Evolutionary conservation across 2,329 filamentous ascomycete genomes (phyloP).

Genomic region (Penicillium thymicola): DNA sequence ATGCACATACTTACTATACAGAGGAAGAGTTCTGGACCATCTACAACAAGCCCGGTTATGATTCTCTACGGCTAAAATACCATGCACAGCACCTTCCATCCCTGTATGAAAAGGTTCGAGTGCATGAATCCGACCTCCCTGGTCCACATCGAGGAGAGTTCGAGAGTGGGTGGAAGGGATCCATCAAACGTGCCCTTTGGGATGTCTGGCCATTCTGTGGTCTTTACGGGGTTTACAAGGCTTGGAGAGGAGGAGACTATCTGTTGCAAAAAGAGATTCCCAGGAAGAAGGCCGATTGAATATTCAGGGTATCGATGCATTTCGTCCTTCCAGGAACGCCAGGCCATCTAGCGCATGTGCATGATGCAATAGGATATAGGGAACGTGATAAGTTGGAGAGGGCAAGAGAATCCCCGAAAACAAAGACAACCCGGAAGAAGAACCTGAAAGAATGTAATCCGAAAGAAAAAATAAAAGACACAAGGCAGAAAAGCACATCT

Average conservation of each 20-base stretch:
- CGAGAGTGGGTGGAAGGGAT: constrained; percentile 11
- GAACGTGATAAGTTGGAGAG: background rate
- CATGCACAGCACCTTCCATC: constrained; percentile 34
- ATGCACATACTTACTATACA: constrained; percentile 81
- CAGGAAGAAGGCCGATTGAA: constrained; percentile 8
- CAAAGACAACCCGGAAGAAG: background rate
- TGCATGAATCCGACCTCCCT: constrained; percentile 13
- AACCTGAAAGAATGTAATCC: background rate
- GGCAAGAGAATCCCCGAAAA: background rate
- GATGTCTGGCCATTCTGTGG: constrained; percentile 26
- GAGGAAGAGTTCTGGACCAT: constrained; percentile 50
- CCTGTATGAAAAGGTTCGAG: constrained; percentile 38
- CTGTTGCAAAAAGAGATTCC: constrained; percentile 12
- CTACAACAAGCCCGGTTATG: constrained; percentile 40
- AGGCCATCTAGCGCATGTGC: background rate
- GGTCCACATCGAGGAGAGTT: constrained; percentile 12
- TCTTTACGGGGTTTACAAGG: constrained; percentile 25
- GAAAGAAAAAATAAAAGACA: background rate
- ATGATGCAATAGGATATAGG: background rate
- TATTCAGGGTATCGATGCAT: constrained; percentile 4
- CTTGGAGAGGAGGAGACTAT: constrained; percentile 26
- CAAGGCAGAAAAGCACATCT: background rate
- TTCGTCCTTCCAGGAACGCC: background rate
- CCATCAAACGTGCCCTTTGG: constrained; percentile 17
- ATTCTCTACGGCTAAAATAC: constrained; percentile 39